Evolutionary conservation across 2,329 filamentous ascomycete genomes (phyloP).

Genomic region (Monascus ruber): DNA sequence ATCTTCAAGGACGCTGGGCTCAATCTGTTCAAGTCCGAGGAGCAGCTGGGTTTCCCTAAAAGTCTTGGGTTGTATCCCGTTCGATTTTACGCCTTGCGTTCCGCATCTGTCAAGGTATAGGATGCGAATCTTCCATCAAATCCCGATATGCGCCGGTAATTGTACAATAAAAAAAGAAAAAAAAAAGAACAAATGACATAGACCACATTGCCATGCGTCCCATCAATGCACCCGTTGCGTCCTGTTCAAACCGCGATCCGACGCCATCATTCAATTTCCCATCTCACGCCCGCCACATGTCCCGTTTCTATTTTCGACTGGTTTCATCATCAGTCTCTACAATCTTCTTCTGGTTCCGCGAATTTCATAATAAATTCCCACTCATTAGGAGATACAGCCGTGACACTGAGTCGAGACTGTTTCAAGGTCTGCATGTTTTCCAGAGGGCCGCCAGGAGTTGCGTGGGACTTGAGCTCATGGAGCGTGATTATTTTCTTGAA

Average conservation of each 20-base stretch:
- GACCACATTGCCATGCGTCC: background rate
- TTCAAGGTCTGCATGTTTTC: constrained; percentile 74
- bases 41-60: constrained; percentile 61
- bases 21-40: constrained; percentile 55
- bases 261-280: too few relatives aligned
- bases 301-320: too few relatives aligned
- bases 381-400: constrained; percentile 33
- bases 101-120: background rate
- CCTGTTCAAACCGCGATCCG: background rate
- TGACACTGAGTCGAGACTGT: constrained; percentile 70
- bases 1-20: constrained; percentile 62
- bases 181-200: background rate
- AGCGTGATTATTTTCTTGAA: constrained; percentile 61
- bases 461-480: constrained; percentile 57
- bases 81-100: constrained; percentile 2
- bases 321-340: constrained; percentile 1
- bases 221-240: background rate
- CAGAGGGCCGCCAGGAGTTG: constrained; percentile 45
- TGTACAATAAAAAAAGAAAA: background rate
- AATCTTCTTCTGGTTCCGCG: constrained; percentile 21
- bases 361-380: constrained; percentile 39
- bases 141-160: background rate
- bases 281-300: too few relatives aligned
- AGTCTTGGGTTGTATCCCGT: constrained; percentile 56
- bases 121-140: background rate